Evolutionary conservation across 2,329 filamentous ascomycete species (phyloP), one percentile per base, ranked within the genome.

Genomic region (Bipolaris sorokiniana): DNA sequence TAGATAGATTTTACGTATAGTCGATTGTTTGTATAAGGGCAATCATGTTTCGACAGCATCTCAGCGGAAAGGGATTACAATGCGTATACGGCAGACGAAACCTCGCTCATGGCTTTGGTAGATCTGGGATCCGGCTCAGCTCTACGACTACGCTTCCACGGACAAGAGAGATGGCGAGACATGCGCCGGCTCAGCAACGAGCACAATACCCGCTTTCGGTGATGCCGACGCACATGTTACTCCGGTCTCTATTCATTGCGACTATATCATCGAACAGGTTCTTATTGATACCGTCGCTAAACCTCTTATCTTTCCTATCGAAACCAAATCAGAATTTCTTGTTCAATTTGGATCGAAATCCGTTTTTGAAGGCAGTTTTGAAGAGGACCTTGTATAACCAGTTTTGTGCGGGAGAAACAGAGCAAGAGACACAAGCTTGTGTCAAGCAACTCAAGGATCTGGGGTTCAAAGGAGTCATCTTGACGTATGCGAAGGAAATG

Each of bases 301-400:
- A 70, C 0, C 62, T 79, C 2, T 71, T 81, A 0, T 72, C 74
- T 3, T 75, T 79, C 33, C 72, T 81, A 10, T 71, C 75, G 13
- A 74, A 76, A n/a, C 72, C 77, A 4, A 59, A 68, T 6, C 71
- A 76, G 18, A 65, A 60, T 6, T 72, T 71, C 34, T 50, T 82
- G 3, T 81, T 74, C 53, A 70, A 90, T 71, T 87, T 92, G 3
- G 91, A 96, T 69, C 82, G 79, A 48, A 96, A 96, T 70, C 86
- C 86, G 0, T 42, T 94, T 1, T 81, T 96, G n/a, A 86, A 87
- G 41, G 84, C 81, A 51, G 72, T 92, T 40, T 80, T 97, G 51
- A 91, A 92, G 72, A 85, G 88, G 71, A 95, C 91, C 0, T 90
- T 97, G 66, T 97, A 97, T 76, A 87, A 88, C 38, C 93, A 97